These are phyloP conservation scores for Plicaturopsis crispa DNA, from an alignment of 768 basidiomycete species.

Conservation along the genomic window DNA sequence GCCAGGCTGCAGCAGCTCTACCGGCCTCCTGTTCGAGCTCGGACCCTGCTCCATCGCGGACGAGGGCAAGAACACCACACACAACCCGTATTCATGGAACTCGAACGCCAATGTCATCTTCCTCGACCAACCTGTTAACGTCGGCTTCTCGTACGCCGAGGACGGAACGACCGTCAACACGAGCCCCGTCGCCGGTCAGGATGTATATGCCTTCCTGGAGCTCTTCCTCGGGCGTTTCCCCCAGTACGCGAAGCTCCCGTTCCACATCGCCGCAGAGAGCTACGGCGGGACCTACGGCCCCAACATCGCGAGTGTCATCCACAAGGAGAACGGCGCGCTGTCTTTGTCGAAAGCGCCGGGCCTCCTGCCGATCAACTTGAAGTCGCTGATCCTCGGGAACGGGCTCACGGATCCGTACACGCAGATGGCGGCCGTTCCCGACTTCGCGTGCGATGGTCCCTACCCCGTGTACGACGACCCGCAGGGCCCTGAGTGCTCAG, in stretches of 20 bases:
- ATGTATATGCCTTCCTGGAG: constrained; percentile 81
- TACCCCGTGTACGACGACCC: constrained; percentile 76
- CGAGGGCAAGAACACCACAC: constrained; percentile 59
- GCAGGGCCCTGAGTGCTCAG: constrained; percentile 55
- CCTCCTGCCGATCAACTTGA: constrained; percentile 72
- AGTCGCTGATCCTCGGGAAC: constrained; percentile 81
- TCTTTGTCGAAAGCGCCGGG: constrained; percentile 32
- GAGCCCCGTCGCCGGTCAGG: constrained; percentile 81
- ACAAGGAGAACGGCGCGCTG: constrained; percentile 66
- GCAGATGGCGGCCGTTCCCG: constrained; percentile 77
- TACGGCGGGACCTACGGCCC: constrained; percentile 73
- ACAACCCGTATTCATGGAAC: constrained; percentile 86
- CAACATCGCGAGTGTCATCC: constrained; percentile 77
- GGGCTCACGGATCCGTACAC: constrained; percentile 78
- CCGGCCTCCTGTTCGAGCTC: constrained; percentile 87
- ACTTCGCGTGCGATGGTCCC: constrained; percentile 76
- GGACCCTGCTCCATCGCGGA: constrained; percentile 78
- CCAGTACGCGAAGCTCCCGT: constrained; percentile 58
- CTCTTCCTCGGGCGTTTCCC: constrained; percentile 75
- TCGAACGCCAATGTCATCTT: constrained; percentile 69
- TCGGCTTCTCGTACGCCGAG: constrained; percentile 83
- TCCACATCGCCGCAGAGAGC: constrained; percentile 79
- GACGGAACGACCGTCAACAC: constrained; percentile 70
- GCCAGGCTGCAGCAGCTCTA: constrained; percentile 64
- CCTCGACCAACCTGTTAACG: constrained; percentile 79